A percentile compares a stretch with the other conserved stretches of the same genome.
These are phyloP conservation scores for Myriosclerotinia duriaeana DNA, from an alignment of 2,329 filamentous ascomycete species.

Conservation along the genomic window DNA sequence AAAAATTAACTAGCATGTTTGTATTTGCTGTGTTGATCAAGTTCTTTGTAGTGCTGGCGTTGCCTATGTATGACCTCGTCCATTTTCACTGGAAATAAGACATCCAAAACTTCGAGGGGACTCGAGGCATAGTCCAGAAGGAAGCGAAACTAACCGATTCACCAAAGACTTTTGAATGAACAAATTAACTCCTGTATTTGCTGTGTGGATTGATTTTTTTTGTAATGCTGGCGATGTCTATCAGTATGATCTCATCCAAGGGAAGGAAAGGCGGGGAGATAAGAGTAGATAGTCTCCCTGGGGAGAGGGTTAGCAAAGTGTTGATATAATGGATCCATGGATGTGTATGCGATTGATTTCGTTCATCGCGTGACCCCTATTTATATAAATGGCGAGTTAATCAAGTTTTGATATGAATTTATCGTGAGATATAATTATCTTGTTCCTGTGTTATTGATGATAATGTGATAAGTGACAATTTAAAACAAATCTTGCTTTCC, in stretches of 20 bases:
- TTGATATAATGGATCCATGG: neutral
- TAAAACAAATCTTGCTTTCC: neutral
- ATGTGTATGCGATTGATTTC: neutral
- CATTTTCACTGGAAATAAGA: neutral
- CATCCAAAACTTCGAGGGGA: too few species aligned
- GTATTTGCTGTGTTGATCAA: neutral
- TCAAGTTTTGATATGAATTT: neutral
- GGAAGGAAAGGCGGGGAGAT: constrained; percentile 1
- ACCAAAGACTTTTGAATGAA: too few species aligned
- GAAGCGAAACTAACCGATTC: too few species aligned
- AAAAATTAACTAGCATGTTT: neutral
- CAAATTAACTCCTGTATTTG: too few species aligned
- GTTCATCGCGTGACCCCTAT: neutral
- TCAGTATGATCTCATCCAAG: neutral
- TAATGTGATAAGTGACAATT: neutral
- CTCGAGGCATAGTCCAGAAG: too few species aligned
- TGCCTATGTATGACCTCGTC: neutral
- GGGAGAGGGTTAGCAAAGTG: neutral
- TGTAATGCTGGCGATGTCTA: too few species aligned
- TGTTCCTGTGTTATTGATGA: neutral
- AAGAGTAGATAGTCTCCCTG: neutral
- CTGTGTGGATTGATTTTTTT: too few species aligned
- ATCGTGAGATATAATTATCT: constrained; percentile 6
- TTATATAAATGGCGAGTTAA: neutral
- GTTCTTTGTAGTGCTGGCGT: neutral